Evolutionary conservation across 768 basidiomycete species (phyloP).

Genomic region (Heimioporus sp.): DNA sequence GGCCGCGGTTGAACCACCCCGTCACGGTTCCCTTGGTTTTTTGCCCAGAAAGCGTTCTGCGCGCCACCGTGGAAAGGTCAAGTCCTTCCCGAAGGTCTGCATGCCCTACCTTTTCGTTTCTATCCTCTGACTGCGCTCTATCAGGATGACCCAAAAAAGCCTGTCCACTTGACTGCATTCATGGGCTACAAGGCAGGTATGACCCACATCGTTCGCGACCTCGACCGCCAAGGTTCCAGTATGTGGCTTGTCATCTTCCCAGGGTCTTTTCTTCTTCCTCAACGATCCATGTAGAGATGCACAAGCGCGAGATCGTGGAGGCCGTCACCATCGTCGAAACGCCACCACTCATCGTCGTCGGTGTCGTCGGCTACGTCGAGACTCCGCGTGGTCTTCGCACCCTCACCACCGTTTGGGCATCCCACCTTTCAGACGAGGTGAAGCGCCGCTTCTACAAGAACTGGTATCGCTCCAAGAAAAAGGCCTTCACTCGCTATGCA

Average conservation of each 20-base stretch:
- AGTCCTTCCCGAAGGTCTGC: constrained; percentile 96
- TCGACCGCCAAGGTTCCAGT: constrained; percentile 99
- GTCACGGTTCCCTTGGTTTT: constrained; percentile 94
- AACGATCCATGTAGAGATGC: constrained; percentile 76
- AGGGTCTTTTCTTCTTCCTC: not conserved
- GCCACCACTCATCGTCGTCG: constrained; percentile 93
- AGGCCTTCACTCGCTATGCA: constrained; percentile 99
- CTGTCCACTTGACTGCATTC: constrained; percentile 95
- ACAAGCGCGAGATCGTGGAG: constrained; percentile 99
- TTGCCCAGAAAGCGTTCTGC: constrained; percentile 95
- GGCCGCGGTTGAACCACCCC: no score
- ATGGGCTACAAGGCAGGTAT: constrained; percentile 99
- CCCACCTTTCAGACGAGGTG: constrained; percentile 95
- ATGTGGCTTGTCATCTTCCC: constrained; percentile 35
- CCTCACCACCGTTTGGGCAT: constrained; percentile 98
- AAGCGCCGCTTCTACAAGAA: constrained; percentile 99
- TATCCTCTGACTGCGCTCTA: constrained; percentile 5
- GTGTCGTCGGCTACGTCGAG: constrained; percentile 99
- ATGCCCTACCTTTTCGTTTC: not conserved
- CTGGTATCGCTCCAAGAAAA: constrained; percentile 99
- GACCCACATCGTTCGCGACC: constrained; percentile 99
- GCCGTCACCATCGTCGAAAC: constrained; percentile 96
- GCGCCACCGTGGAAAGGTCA: constrained; percentile 98
- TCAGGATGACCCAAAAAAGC: constrained; percentile 99
- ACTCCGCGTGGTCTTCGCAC: constrained; percentile 98